These are phyloP conservation scores for Phoma sp. DNA, from an alignment of 2,329 filamentous ascomycete genomes.

Conservation along the genomic window DNA sequence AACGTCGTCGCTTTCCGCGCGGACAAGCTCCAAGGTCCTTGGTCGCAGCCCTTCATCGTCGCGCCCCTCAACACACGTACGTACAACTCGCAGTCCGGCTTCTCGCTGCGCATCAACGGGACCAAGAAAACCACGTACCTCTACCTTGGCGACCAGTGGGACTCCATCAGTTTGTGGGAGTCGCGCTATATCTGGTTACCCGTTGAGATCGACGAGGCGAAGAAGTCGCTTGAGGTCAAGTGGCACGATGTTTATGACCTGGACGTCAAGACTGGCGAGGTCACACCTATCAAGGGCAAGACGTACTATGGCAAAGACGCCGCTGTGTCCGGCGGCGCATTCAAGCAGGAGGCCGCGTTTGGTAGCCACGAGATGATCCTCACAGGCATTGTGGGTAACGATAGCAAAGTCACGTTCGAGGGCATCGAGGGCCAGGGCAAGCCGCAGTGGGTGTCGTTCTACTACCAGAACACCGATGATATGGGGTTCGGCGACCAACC, in stretches of 20 bases:
- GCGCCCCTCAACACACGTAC: constrained; percentile 59
- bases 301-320: constrained; percentile 57
- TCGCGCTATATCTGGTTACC: constrained; percentile 65
- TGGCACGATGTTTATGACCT: constrained; percentile 65
- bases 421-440: constrained; percentile 57
- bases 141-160: constrained; percentile 62
- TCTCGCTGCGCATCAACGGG: constrained; percentile 56
- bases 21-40: constrained; percentile 57
- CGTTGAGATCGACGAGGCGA: constrained; percentile 58
- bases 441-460: constrained; percentile 64
- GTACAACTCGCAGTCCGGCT: constrained; percentile 61
- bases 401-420: constrained; percentile 60
- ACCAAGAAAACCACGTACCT: constrained; percentile 58
- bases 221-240: constrained; percentile 56
- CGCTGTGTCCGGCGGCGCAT: constrained; percentile 55
- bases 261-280: constrained; percentile 59
- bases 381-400: constrained; percentile 62
- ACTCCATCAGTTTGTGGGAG: constrained; percentile 63
- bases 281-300: constrained; percentile 54
- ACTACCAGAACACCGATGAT: constrained; percentile 66
- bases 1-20: constrained; percentile 64
- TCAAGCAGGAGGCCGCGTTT: constrained; percentile 63
- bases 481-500: constrained; percentile 64
- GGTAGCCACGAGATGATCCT: constrained; percentile 55
- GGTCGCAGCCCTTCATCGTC: constrained; percentile 62